Base-by-base conservation (phyloP, 2,329 filamentous ascomycete genomes). In the Pseudogymnoascus sp. region DNA sequence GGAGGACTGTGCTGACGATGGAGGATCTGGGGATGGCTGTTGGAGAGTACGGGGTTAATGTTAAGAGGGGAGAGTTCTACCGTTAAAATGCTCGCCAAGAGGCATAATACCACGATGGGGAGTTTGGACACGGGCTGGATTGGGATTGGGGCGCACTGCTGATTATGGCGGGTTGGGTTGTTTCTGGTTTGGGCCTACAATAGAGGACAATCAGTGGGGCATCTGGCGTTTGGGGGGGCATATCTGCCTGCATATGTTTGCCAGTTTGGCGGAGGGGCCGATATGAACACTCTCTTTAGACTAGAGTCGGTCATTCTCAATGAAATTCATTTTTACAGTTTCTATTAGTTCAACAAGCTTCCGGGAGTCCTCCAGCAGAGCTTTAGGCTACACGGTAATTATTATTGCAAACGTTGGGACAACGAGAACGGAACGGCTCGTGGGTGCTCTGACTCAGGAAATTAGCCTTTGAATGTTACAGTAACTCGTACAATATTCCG, bases 1-100 rank as follows among this genome's bases (percentile, higher is more conserved):
- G 95, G 65, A 82, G 91, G 65, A 97, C 94, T 15, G 93, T 99
- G 61, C 80, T 99, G 64, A 97, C 94, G 0, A 97, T 99, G 94
- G 94, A 99, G 76, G 94, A 99, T 74, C 75, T 99, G 69, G 94
- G 94, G 14, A 97, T 97, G 91, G 94, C 94, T 1, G 93, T 97
- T 30, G 90, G 90, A 33, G 94, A 99, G 79, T 99, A 97, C 72
- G 94, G 94, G 1, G 91, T 99, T 59, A 99, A 96, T 72, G 89
- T 97, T 60, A 97, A 96, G 84, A 83, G 94, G 66, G 92, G 93
- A 71, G 94, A 99, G 77, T 99, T 97, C 72, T 99, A 99, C 74
- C 83, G 92, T 69, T 97, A 68, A 74, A 11, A 53, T 53, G 47
- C 28, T 53, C 33, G 47, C 28, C 47, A 20, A 33, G n/a, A n/a